phyloP scores from a whole-genome alignment of 345 rosid genomes.

The Sapria himalayana region DNA sequence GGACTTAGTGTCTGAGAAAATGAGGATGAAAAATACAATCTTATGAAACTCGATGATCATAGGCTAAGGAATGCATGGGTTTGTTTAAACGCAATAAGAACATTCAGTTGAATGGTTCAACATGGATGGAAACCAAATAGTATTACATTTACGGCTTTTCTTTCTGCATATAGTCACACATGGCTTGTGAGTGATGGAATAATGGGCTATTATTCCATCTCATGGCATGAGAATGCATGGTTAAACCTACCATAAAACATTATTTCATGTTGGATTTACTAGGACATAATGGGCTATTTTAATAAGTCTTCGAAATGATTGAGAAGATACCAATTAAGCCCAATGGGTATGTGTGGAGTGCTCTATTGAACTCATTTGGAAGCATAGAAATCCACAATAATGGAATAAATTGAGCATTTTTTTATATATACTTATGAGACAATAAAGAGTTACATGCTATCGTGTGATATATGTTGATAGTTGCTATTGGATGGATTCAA shows the following conservation, averaged over 20 bases:
- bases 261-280: slow-evolving; percentile 54
- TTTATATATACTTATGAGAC: too few relatives aligned
- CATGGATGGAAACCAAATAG: slow-evolving; percentile 32
- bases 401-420: too few relatives aligned
- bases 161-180: slow-evolving; percentile 60
- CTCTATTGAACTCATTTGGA: slow-evolving; percentile 48
- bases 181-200: slow-evolving; percentile 44
- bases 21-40: slow-evolving; percentile 26
- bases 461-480: too few relatives aligned
- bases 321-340: slow-evolving; percentile 44
- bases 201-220: slow-evolving; percentile 21
- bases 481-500: too few relatives aligned
- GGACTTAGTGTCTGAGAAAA: slow-evolving; percentile 21
- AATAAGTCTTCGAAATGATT: slow-evolving; percentile 40
- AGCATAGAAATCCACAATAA: slow-evolving; percentile 38
- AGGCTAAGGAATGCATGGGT: slow-evolving; percentile 46
- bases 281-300: slow-evolving; percentile 39
- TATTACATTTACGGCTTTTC: slow-evolving; percentile 46
- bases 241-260: slow-evolving; percentile 43
- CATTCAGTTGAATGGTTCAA: slow-evolving; percentile 28
- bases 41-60: slow-evolving; percentile 50
- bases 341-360: slow-evolving; percentile 41
- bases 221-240: slow-evolving; percentile 18
- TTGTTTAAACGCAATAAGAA: slow-evolving; percentile 27
- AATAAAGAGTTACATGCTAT: too few relatives aligned